Evolutionary conservation across 257 asterid genomes (phyloP), one percentile per base, ranked within the genome.

Genomic region (Echium plantagineum): DNA sequence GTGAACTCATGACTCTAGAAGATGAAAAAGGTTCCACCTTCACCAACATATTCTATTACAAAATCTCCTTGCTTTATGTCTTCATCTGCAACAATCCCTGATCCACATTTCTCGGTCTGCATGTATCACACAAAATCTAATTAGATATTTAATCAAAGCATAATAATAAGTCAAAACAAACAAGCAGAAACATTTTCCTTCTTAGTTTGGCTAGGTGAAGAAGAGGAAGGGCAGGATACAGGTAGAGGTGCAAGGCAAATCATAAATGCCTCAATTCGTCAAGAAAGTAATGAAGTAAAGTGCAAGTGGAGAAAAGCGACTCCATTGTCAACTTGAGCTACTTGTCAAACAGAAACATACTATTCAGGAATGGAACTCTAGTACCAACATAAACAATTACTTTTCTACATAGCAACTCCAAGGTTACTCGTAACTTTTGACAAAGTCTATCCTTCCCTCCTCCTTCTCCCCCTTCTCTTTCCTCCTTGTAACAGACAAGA

Each of bases 81-180:
- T 81, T 91, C 98, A 72, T 78, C 97, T 60, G 96, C 94, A 66
- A 88, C 82, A 53, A 91, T 81, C 51, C 98, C 98, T 70, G 77
- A 66, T 72, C 98, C 98, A 83, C 98, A 91, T 75, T 85, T 91
- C 78, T 84, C 90, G n/a, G 98, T 91, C 97, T 91, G 94, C 74
- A 72, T 15, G 28, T 62, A 67, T 62, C 55, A 64, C 19, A 55
- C 60, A 58, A 71, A 28, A 57, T 55, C 65, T 16, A 19, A 46
- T 67, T 32, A 58, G 46, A 57, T 20, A 57, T 64, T 26, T 48
- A n/a, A 49, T 18, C 48, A 30, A 42, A 42, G 49, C 16, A 54
- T 47, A 21, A 21, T 20, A 42, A 65, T 49, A 32, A 62, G 17
- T 30, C 42, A 31, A 51, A 38, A 54, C 56, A 57, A 54, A 56